Conservation (phyloP, 73 alveolate species). For the Paramecium bursaria region DNA sequence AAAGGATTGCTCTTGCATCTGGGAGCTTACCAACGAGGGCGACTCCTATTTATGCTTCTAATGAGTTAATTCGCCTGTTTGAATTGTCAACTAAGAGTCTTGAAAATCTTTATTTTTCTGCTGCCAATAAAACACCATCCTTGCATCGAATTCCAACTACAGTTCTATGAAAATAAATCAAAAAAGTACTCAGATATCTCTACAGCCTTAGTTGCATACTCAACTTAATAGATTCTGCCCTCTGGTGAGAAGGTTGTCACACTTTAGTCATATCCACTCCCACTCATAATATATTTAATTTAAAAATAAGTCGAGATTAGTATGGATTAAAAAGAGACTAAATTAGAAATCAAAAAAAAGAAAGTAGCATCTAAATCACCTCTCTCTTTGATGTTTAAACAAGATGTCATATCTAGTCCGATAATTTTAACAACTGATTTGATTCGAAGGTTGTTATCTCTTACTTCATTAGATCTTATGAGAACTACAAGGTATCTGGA, state of each 20-base stretch:
- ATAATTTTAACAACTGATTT: too few species aligned
- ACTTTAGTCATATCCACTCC: constrained; percentile 80
- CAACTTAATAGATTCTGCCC: constrained; percentile 92
- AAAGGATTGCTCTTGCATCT: constrained; percentile 89
- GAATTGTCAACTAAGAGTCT: constrained; percentile 89
- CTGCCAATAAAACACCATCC: constrained; percentile 92
- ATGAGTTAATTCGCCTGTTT: constrained; percentile 86
- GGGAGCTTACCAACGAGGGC: constrained; percentile 92
- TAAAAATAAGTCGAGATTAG: too few species aligned
- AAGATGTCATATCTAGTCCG: too few species aligned
- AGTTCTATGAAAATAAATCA: constrained; percentile 72
- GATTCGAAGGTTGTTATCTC: too few species aligned
- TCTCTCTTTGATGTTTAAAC: too few species aligned
- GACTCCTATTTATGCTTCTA: constrained; percentile 77
- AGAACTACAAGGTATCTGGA: too few species aligned
- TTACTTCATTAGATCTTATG: too few species aligned
- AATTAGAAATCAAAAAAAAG: too few species aligned
- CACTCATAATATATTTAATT: too few species aligned
- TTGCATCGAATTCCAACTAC: constrained; percentile 88
- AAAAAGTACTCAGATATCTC: constrained; percentile 81
- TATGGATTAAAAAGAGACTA: too few species aligned
- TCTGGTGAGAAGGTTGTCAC: constrained; percentile 88
- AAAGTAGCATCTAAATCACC: too few species aligned
- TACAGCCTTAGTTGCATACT: constrained; percentile 93
- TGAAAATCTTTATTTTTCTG: constrained; percentile 86